Evolutionary conservation across 139 green algal species (phyloP), one percentile per base, ranked within the genome.

Genomic region (Haematococcus lacustris): DNA sequence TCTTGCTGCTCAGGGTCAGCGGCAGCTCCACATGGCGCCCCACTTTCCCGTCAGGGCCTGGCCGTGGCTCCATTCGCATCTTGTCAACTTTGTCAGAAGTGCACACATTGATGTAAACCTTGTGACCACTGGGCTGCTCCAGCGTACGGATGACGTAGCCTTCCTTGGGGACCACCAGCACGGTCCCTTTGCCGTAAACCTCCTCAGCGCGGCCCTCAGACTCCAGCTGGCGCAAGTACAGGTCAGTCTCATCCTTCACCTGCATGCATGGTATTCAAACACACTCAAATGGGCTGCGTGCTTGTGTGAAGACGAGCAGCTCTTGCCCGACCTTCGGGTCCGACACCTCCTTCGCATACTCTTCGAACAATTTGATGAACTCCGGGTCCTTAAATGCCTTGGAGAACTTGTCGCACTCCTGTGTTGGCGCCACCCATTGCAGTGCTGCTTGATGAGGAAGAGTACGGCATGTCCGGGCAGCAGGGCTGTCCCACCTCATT

Each of bases 321-420:
- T 26, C 21, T 21, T 26, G 33, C 7, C 2, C 78, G 30, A 88
- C 86, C 78, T 87, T 86, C 1, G 88, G 88, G 51, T 93, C 80
- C 5, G 83, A 83, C 3, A 93, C 86, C 53, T 91, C 84, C 34
- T 84, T 82, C 25, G 82, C 84, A 73, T 91, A 93, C 9, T 93
- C 84, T n/a, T 74, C 71, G 71, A 93, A 90, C n/a, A 93, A 66
- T 26, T 88, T 75, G 3, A 87, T 51, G 43, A 91, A 91, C 66
- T 91, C 73, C 1, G 88, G 88, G 57, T 93, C 83, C 68, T 90
- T 85, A 32, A 93, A 89, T 6, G 82, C 80, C 67, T 88, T 90
- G 38, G 82, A 57, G 35, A 93, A 83, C 67, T 81, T 87, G 33
- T 76, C 60, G 3, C 84, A 38, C 59, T 93, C 88, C 82, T 89